These are phyloP conservation scores for Cylindrotheca fusiformis DNA, from an alignment of 108 stramenopile genomes.

Conservation along the genomic window DNA sequence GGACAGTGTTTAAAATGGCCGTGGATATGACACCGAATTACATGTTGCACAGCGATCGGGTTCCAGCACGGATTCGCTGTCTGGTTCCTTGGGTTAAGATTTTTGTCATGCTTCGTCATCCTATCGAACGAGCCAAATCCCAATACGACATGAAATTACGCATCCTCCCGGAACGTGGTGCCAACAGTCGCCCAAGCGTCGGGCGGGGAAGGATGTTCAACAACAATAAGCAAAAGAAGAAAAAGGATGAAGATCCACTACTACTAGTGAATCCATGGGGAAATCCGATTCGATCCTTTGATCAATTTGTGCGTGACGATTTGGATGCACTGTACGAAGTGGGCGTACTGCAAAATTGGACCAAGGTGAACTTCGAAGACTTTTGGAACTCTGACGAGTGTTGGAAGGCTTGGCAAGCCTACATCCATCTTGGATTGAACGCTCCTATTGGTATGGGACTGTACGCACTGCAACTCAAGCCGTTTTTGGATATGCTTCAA, in stretches of 20 bases:
- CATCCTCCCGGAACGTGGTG: background rate
- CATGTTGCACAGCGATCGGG: constrained; percentile 7
- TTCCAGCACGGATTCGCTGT: constrained; percentile 5
- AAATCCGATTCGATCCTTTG: constrained; percentile 1
- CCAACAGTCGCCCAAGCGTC: too few relatives aligned
- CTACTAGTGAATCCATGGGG: constrained; percentile 70
- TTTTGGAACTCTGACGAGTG: constrained; percentile 28
- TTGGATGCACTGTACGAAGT: constrained; percentile 43
- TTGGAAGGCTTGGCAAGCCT: constrained; percentile 43
- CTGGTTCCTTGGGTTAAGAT: constrained; percentile 41
- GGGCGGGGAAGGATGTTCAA: too few relatives aligned
- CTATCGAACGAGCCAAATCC: constrained; percentile 78
- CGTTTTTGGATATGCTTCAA: constrained; percentile 8
- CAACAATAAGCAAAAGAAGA: too few relatives aligned
- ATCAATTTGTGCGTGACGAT: constrained; percentile 37
- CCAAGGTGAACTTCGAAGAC: background rate
- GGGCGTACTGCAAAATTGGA: constrained; percentile 20
- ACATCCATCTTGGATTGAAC: constrained; percentile 57
- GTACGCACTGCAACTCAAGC: constrained; percentile 70
- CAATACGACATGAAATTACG: constrained; percentile 81
- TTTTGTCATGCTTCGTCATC: constrained; percentile 85
- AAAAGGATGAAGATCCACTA: too few relatives aligned
- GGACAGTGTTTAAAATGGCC: constrained; percentile 52
- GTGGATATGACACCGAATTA: constrained; percentile 33
- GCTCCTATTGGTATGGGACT: constrained; percentile 71